Evolutionary conservation across 192 early-diverging fungal species (phyloP).

Genomic region (Coemansia sp.): DNA sequence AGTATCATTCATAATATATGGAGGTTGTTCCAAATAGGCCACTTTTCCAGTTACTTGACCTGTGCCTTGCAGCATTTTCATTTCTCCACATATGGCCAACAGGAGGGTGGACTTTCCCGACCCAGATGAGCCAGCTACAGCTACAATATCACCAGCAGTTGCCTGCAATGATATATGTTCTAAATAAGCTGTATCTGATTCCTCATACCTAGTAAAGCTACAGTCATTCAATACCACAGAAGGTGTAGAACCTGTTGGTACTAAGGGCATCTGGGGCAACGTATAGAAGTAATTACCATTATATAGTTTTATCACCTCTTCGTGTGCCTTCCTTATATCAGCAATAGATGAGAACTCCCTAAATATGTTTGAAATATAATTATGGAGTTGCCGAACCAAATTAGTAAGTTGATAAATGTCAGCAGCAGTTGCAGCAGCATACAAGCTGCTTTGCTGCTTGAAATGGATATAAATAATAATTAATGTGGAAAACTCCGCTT

Average conservation of each 20-base stretch:
- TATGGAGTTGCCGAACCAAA: not conserved
- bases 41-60: constrained; percentile 65
- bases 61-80: constrained; percentile 65
- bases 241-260: constrained; percentile 11
- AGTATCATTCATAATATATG: constrained; percentile 41
- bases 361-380: not conserved
- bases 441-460: not conserved
- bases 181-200: constrained; percentile 12
- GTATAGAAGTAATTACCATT: not conserved
- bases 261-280: constrained; percentile 1
- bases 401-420: constrained; percentile 12
- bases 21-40: constrained; percentile 34
- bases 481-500: not conserved
- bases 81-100: constrained; percentile 65
- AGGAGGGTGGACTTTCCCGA: constrained; percentile 60
- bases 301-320: not conserved
- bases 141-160: constrained; percentile 28
- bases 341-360: not conserved
- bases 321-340: not conserved
- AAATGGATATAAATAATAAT: constrained; percentile 9
- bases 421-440: constrained; percentile 15
- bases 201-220: constrained; percentile 12
- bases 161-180: constrained; percentile 4
- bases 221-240: not conserved
- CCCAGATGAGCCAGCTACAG: constrained; percentile 57